Conservation (phyloP, 2,329 filamentous ascomycete species). For the Zymoseptoria ardabiliae region DNA sequence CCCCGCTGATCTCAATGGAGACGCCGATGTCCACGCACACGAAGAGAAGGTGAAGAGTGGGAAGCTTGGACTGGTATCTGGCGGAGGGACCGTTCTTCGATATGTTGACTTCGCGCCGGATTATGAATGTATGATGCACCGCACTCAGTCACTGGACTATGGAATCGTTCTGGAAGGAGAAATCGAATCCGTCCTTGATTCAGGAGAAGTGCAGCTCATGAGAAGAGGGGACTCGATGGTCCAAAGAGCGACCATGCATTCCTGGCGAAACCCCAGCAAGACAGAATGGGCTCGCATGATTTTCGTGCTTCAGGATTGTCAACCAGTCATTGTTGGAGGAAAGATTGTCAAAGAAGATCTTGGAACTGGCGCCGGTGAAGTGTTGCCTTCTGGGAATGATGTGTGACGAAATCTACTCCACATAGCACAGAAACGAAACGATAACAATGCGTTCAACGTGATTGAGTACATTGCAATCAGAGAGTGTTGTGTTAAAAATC, state of each 20-base stretch:
- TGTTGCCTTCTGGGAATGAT: slow-evolving; percentile 16
- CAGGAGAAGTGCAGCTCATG: slow-evolving; percentile 29
- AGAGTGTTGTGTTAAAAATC: too few relatives aligned
- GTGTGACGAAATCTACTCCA: not conserved
- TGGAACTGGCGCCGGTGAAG: slow-evolving; percentile 15
- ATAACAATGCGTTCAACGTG: not conserved
- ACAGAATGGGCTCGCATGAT: slow-evolving; percentile 31
- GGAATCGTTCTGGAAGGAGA: slow-evolving; percentile 32
- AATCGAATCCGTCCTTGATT: slow-evolving; percentile 29
- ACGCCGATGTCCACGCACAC: slow-evolving; percentile 44
- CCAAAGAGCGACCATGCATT: slow-evolving; percentile 33
- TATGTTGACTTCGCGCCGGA: slow-evolving; percentile 31
- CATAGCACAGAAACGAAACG: not conserved
- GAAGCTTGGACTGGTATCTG: slow-evolving; percentile 45
- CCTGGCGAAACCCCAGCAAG: slow-evolving; percentile 29
- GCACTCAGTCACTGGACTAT: slow-evolving; percentile 32
- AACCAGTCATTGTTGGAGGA: slow-evolving; percentile 24
- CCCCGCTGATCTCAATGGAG: slow-evolving; percentile 41
- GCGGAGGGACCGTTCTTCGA: slow-evolving; percentile 43
- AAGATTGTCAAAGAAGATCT: slow-evolving; percentile 27
- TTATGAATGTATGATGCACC: slow-evolving; percentile 31
- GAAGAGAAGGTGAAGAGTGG: slow-evolving; percentile 33
- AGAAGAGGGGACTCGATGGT: slow-evolving; percentile 32
- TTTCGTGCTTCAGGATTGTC: slow-evolving; percentile 27
- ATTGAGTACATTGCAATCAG: too few relatives aligned